These are phyloP conservation scores for Coprinopsis cinerea DNA, from an alignment of 768 basidiomycete genomes.

Conservation along the genomic window DNA sequence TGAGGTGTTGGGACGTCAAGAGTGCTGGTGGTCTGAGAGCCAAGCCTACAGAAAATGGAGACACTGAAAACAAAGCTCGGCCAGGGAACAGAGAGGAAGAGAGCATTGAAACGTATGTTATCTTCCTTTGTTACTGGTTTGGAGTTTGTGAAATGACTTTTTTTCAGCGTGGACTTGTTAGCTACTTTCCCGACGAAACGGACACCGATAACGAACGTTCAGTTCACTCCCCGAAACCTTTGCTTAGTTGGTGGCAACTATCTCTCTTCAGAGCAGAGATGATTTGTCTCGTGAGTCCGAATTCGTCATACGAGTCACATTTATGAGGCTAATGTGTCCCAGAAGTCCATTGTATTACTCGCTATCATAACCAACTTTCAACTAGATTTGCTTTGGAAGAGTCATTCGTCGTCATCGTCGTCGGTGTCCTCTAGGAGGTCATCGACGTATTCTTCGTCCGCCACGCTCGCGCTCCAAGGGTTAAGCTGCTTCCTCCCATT, in stretches of 20 bases:
- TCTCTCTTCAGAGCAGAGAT: constrained; percentile 48
- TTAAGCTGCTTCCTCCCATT: too few species aligned
- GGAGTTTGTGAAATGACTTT: constrained; percentile 7
- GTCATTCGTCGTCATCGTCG: too few species aligned
- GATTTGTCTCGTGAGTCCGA: neutral
- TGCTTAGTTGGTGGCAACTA: constrained; percentile 83
- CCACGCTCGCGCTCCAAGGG: too few species aligned
- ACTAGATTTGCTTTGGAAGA: too few species aligned
- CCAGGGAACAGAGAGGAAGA: constrained; percentile 45
- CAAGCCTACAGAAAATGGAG: constrained; percentile 56
- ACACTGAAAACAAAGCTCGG: constrained; percentile 20
- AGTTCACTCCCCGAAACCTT: constrained; percentile 93
- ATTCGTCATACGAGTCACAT: too few species aligned
- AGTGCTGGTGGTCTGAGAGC: constrained; percentile 55
- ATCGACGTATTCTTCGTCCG: too few species aligned
- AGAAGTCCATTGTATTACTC: too few species aligned
- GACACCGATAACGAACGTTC: constrained; percentile 86
- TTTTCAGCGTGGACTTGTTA: constrained; percentile 70
- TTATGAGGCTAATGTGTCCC: too few species aligned
- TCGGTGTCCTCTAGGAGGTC: too few species aligned
- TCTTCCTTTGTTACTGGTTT: neutral
- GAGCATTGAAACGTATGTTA: constrained; percentile 64
- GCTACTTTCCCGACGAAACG: constrained; percentile 94
- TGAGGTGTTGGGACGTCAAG: constrained; percentile 97
- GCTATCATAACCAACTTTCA: too few species aligned